A percentile compares a stretch with the other conserved stretches of the same genome.
Evolutionary conservation across 2,329 filamentous ascomycete genomes (phyloP).

Genomic region (Trichoderma citrinoviride): DNA sequence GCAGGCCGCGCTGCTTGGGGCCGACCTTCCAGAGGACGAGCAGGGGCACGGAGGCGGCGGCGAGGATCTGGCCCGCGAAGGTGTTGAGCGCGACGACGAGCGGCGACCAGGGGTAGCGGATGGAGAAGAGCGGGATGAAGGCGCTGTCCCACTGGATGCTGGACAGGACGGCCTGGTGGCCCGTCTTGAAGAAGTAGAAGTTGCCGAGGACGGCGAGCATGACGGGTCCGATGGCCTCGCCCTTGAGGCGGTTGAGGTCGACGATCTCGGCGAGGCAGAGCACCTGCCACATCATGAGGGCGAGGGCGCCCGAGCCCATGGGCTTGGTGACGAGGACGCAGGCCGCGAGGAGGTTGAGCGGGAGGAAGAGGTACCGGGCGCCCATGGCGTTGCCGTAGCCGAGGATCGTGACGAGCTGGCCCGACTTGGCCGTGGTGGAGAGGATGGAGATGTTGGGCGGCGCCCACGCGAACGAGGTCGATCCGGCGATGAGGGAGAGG

Average conservation of each 20-base stretch:
- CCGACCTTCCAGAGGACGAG: slow-evolving; percentile 86
- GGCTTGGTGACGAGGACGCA: slow-evolving; percentile 85
- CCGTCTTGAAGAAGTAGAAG: slow-evolving; percentile 97
- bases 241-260: slow-evolving; percentile 59
- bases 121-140: slow-evolving; percentile 79
- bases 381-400: slow-evolving; percentile 95
- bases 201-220: slow-evolving; percentile 85
- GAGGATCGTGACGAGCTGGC: slow-evolving; percentile 68
- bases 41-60: slow-evolving; percentile 74
- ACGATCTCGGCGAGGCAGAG: slow-evolving; percentile 70
- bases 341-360: slow-evolving; percentile 73
- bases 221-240: slow-evolving; percentile 75
- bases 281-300: slow-evolving; percentile 82
- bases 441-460: slow-evolving; percentile 79
- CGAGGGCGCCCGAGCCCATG: slow-evolving; percentile 85
- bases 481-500: slow-evolving; percentile 77
- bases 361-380: slow-evolving; percentile 80
- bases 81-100: slow-evolving; percentile 80
- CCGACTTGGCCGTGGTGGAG: slow-evolving; percentile 43
- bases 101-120: slow-evolving; percentile 88
- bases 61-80: slow-evolving; percentile 84
- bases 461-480: slow-evolving; percentile 80
- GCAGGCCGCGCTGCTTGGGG: slow-evolving; percentile 65
- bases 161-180: slow-evolving; percentile 83
- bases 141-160: slow-evolving; percentile 95